These are phyloP conservation scores for Boletus eberwhitei DNA, from an alignment of 768 basidiomycete species.

Conservation along the genomic window DNA sequence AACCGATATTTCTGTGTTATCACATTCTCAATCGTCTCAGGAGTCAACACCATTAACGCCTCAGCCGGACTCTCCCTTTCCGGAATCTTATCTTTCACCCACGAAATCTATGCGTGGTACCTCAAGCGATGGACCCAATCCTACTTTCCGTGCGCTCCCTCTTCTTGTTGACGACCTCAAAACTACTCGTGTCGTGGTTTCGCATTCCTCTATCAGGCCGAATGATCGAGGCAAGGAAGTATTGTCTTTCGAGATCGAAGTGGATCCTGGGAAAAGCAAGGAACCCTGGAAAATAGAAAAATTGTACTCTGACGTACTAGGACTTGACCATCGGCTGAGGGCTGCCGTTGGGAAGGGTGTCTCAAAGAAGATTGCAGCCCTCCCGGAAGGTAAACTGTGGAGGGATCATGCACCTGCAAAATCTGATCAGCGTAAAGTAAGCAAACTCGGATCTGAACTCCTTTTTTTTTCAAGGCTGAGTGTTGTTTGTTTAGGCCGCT, in stretches of 20 bases:
- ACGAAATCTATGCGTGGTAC: conserved; percentile 15
- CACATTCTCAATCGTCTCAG: conserved; percentile 23
- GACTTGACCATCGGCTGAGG: conserved; percentile 77
- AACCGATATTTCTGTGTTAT: conserved; percentile 18
- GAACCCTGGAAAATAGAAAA: conserved; percentile 87
- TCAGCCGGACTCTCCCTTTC: conserved; percentile 29
- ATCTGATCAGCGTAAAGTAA: conserved; percentile 92
- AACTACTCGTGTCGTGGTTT: conserved; percentile 65
- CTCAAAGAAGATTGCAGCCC: conserved; percentile 69
- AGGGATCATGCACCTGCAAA: conserved; percentile 96
- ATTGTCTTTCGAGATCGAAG: conserved; percentile 77
- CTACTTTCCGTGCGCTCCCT: conserved; percentile 70
- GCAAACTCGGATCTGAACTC: conserved; percentile 17
- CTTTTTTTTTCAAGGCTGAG: conserved; percentile 6
- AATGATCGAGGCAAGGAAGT: conserved; percentile 93
- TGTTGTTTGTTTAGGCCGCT: conserved; percentile 44
- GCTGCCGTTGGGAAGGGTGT: conserved; percentile 53
- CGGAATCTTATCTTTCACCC: conserved; percentile 30
- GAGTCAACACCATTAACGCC: conserved; percentile 16
- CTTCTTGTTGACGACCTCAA: conserved; percentile 70
- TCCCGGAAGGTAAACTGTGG: conserved; percentile 94
- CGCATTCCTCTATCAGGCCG: conserved; percentile 78
- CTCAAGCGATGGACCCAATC: conserved; percentile 26
- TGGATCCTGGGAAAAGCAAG: conserved; percentile 70
- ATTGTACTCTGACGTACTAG: conserved; percentile 89